Percentiles rank a stretch among this genome's conserved stretches.
phyloP scores from a whole-genome alignment of 2,329 filamentous ascomycete genomes.

The Cladobotryum protrusum region DNA sequence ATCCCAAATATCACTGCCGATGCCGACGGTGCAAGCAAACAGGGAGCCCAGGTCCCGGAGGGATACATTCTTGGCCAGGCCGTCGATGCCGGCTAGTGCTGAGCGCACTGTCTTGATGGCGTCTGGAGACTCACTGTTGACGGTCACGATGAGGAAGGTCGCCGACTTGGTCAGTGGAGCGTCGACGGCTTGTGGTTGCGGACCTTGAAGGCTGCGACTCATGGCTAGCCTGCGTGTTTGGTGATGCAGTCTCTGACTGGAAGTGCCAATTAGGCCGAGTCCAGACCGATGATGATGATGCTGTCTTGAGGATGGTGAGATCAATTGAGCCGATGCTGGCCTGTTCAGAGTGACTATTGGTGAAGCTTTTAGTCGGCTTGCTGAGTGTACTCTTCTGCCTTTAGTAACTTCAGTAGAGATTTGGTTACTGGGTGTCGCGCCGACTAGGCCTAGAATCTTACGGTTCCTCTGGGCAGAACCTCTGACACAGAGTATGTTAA shows the following conservation, averaged over 20 bases:
- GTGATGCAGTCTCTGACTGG: no score
- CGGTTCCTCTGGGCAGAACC: no score
- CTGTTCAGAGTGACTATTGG: no score
- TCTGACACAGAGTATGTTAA: background rate
- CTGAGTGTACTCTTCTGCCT: no score
- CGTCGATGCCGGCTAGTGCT: constrained; percentile 36
- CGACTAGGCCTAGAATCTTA: no score
- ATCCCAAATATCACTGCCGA: constrained; percentile 48
- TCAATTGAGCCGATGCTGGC: no score
- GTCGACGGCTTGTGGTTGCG: constrained; percentile 36
- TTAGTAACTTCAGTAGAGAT: no score
- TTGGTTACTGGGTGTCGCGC: no score
- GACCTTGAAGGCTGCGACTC: constrained; percentile 1
- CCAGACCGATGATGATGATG: background rate
- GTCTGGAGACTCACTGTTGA: constrained; percentile 21
- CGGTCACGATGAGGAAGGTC: constrained; percentile 47
- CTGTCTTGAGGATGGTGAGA: background rate
- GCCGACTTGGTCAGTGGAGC: constrained; percentile 46
- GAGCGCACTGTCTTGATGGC: constrained; percentile 37
- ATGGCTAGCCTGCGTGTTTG: background rate
- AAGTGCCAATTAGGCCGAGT: no score
- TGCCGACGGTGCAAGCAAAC: constrained; percentile 48
- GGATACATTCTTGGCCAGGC: constrained; percentile 46
- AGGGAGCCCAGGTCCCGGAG: constrained; percentile 39
- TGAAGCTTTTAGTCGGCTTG: no score